phyloP scores from a whole-genome alignment of 208 protist genomes.

The Cochliopodium minus region DNA sequence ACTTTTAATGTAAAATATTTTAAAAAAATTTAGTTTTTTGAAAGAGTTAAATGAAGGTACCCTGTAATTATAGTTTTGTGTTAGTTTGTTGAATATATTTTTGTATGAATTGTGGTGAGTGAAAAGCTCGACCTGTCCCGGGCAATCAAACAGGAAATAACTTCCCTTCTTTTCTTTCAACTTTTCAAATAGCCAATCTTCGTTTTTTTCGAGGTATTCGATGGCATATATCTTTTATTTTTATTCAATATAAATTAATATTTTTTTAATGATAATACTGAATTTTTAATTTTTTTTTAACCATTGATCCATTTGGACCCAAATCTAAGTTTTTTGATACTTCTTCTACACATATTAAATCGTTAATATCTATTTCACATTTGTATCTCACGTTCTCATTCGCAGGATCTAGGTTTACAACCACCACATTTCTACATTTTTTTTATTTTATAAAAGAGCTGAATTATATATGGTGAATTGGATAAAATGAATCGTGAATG shows the following conservation, averaged over 20 bases:
- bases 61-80: slow-evolving; percentile 2
- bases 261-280: not conserved
- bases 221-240: too few species aligned
- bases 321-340: slow-evolving; percentile 68
- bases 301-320: slow-evolving; percentile 88
- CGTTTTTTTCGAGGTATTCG: too few species aligned
- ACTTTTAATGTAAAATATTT: slow-evolving; percentile 40
- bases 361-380: slow-evolving; percentile 10
- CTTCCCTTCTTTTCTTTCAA: too few species aligned
- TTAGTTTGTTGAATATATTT: slow-evolving; percentile 45
- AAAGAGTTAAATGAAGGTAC: not conserved
- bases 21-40: slow-evolving; percentile 37
- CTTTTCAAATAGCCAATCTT: too few species aligned
- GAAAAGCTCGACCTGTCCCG: slow-evolving; percentile 97
- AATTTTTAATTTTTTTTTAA: slow-evolving; percentile 22
- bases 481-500: slow-evolving; percentile 2
- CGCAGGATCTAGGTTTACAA: slow-evolving; percentile 94
- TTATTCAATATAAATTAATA: not conserved
- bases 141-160: slow-evolving; percentile 88
- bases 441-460: slow-evolving; percentile 6
- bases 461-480: slow-evolving; percentile 10
- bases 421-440: slow-evolving; percentile 43
- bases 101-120: slow-evolving; percentile 68
- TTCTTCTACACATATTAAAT: slow-evolving; percentile 6
- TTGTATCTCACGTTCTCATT: slow-evolving; percentile 70